Conservation (phyloP, 805 yeast genomes). For the Starmerella asiatica region DNA sequence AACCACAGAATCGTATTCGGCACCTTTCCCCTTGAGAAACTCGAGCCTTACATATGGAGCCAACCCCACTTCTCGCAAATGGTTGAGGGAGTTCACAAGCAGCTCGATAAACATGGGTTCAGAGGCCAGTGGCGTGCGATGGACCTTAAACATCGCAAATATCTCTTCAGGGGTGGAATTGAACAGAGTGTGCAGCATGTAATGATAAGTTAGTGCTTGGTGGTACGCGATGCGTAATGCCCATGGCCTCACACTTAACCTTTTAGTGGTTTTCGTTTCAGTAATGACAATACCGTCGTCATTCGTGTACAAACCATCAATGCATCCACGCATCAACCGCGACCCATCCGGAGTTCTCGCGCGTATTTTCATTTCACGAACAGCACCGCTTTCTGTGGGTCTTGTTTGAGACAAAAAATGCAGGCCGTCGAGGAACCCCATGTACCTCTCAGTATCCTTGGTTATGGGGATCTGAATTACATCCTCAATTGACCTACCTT, state of each 20-base stretch:
- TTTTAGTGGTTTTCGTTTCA: conserved; percentile 24
- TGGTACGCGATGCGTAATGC: conserved; percentile 25
- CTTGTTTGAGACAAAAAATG: conserved; percentile 7
- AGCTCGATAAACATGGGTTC: background rate
- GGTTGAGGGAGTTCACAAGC: background rate
- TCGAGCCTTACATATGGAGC: conserved; percentile 7
- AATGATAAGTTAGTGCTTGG: conserved; percentile 24
- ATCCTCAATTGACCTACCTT: background rate
- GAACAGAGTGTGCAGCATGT: conserved; percentile 15
- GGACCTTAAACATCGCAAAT: background rate
- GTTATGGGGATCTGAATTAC: background rate
- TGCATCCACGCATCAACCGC: conserved; percentile 21
- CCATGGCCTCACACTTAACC: conserved; percentile 1
- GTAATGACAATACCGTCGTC: conserved; percentile 14
- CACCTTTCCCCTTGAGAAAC: conserved; percentile 1
- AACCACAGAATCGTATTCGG: background rate
- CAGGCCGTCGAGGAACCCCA: conserved; percentile 18
- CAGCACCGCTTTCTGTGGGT: background rate
- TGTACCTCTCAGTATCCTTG: conserved; percentile 2
- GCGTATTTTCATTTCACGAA: conserved; percentile 24
- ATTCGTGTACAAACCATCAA: conserved; percentile 19
- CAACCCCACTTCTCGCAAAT: conserved; percentile 1
- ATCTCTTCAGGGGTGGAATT: background rate
- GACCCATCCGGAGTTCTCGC: conserved; percentile 17
- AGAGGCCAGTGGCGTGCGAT: background rate